Evolutionary conservation across 371 early-diverging fungal species (phyloP).

Genomic region (Catenaria anguillulae): DNA sequence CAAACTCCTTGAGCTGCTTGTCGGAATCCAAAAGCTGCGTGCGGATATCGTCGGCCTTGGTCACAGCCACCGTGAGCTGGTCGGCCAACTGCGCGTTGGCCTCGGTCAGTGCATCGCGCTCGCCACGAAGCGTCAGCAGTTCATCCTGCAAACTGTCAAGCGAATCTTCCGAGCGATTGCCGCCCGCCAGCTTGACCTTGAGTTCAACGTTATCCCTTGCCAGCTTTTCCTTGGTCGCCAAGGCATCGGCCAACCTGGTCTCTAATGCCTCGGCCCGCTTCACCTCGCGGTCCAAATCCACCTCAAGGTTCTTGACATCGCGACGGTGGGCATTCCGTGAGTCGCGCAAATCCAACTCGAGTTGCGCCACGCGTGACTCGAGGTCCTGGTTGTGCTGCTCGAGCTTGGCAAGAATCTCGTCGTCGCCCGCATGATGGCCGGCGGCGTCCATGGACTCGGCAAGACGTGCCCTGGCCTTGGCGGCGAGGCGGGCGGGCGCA

Average conservation of each 20-base stretch:
- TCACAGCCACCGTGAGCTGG: constrained; percentile 4
- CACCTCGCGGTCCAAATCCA: neutral
- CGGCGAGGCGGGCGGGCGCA: neutral
- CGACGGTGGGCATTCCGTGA: neutral
- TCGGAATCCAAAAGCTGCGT: neutral
- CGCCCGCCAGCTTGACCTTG: constrained; percentile 1
- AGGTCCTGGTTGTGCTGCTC: constrained; percentile 1
- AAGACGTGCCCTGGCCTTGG: neutral
- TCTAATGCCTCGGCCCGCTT: neutral
- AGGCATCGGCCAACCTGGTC: neutral
- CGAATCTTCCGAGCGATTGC: neutral
- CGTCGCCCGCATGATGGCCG: no score
- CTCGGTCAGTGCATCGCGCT: neutral
- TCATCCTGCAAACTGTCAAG: no score
- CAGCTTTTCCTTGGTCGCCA: neutral
- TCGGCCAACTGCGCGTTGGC: neutral
- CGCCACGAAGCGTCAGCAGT: neutral
- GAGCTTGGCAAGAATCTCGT: neutral
- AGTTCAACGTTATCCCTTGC: neutral
- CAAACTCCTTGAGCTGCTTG: neutral
- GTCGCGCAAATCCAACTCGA: constrained; percentile 5
- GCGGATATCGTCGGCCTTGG: neutral
- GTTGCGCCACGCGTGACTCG: constrained; percentile 8
- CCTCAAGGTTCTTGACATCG: neutral
- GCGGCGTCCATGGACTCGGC: neutral